Base-by-base conservation (phyloP, 176 grass and related monocot species). In the Eragrostis curvula region DNA sequence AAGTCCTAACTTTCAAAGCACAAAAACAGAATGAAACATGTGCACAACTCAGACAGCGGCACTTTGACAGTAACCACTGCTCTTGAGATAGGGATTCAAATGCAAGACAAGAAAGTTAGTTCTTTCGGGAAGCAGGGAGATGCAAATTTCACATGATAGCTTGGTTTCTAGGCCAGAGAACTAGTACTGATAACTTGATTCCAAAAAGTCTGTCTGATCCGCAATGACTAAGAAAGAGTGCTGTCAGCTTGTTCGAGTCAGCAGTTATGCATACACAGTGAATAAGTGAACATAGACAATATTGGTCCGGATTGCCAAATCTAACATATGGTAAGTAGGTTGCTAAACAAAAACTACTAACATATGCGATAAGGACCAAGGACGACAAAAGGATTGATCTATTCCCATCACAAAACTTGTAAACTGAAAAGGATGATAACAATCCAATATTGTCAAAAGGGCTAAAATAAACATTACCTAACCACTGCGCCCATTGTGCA, bases 401-500 rank as follows among this genome's bases (percentile, higher is more conserved):
- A 21, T 73, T 74, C 5, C 18, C 50, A 84, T 50, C 18, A 48
- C 8, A 75, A 39, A 75, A 80, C 18, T 32, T 79, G 3, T 12
- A 70, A 66, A 40, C 42, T 43, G 21, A 70, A 82, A 61, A n/a
- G 18, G 30, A 63, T 18, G 6, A 25, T 12, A 66, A 27, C 29
- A 74, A 9, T 21, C 50, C 17, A 48, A 16, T 36, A 32, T 11
- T 17, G 6, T 60, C 29, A 82, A 53, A 21, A 24, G 64, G 6
- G 39, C 25, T 45, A 68, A 24, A 65, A 20, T 44, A 52, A 88
- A 14, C 29, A 71, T 65, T 98, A 98, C 96, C 96, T 82, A 98
- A 66, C 96, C 92, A 95, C 29, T 95, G 96, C n/a, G 92, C 83
- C 96, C 92, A 98, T 61, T 98, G 88, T 13, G 90, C 86, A 64